Conservation (phyloP, 345 rosid species). For the Syzygium aqueum region DNA sequence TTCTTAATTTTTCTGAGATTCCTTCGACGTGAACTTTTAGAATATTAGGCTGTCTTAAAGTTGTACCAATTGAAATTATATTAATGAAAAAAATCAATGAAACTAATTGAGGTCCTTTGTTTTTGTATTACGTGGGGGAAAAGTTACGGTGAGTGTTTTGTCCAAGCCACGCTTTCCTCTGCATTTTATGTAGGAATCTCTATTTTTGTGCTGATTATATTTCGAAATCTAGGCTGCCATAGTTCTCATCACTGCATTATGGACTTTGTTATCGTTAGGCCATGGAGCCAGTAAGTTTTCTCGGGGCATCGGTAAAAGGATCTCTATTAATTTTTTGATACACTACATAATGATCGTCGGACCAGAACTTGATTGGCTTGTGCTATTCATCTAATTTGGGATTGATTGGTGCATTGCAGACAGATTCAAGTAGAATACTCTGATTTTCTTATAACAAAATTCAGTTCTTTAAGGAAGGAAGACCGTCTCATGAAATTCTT, state of each 20-base stretch:
- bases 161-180: background rate
- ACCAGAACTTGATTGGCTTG: background rate
- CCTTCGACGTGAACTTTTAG: background rate
- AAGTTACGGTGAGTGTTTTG: background rate
- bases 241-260: background rate
- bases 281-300: background rate
- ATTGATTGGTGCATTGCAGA: background rate
- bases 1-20: background rate
- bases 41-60: background rate
- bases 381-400: background rate
- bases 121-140: background rate
- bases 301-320: background rate
- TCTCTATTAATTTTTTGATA: background rate
- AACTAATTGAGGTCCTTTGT: background rate
- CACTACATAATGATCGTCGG: background rate
- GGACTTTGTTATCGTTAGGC: background rate
- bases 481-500: background rate
- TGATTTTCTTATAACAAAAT: background rate
- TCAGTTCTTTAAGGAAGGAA: background rate
- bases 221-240: too few relatives aligned
- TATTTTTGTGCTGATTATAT: background rate
- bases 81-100: background rate
- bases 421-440: background rate
- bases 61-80: background rate
- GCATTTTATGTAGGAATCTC: background rate